These are phyloP conservation scores for Phytophthora cactorum DNA, from an alignment of 352 stramenopile genomes.

Conservation along the genomic window DNA sequence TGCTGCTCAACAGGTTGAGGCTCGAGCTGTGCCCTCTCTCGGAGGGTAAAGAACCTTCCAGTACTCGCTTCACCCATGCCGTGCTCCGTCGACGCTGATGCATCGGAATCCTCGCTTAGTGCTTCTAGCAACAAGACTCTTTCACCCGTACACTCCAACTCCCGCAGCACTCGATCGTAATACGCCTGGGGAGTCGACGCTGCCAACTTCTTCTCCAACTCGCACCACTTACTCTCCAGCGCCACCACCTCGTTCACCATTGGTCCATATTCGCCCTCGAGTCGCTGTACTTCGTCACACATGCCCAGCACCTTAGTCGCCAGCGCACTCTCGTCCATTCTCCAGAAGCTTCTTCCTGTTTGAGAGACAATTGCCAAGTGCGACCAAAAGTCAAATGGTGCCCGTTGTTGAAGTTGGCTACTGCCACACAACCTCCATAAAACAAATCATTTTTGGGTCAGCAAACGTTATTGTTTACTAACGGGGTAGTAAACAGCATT, in stretches of 20 bases:
- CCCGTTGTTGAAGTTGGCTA: conserved; percentile 20
- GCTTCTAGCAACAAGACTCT: background rate
- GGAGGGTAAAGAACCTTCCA: conserved; percentile 7
- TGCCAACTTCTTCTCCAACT: conserved; percentile 7
- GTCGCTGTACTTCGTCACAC: conserved; percentile 3
- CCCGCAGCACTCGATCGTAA: conserved; percentile 1
- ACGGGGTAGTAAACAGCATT: background rate
- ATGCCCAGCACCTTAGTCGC: background rate
- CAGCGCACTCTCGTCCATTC: background rate
- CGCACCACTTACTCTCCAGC: conserved; percentile 3
- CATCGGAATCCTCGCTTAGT: background rate
- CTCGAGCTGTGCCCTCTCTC: background rate
- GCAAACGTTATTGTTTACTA: background rate
- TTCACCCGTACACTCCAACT: conserved; percentile 6
- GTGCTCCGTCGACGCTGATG: background rate
- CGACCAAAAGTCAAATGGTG: background rate
- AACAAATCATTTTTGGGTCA: background rate
- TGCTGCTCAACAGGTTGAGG: background rate
- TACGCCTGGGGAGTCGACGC: conserved; percentile 1
- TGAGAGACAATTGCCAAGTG: conserved; percentile 6
- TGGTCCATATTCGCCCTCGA: background rate
- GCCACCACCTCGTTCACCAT: background rate
- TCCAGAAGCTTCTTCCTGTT: background rate
- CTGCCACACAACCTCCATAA: background rate
- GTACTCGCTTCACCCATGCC: conserved; percentile 12